Percentiles rank a stretch among this genome's conserved stretches.
Conservation (phyloP, 2,329 filamentous ascomycete species). For the Trichoderma sp. region DNA sequence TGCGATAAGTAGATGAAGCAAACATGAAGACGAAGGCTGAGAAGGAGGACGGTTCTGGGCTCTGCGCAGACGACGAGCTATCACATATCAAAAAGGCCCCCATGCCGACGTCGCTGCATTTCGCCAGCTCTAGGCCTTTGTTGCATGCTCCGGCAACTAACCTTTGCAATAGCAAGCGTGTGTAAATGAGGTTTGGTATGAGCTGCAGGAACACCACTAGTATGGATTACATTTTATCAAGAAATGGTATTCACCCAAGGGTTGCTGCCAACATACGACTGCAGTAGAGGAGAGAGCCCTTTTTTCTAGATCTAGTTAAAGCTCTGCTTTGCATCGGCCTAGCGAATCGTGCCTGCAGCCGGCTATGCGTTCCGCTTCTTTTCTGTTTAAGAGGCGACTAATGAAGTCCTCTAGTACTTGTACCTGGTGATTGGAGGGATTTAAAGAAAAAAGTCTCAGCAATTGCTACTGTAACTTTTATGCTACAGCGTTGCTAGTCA, state of each 20-base stretch:
- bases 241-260: neutral
- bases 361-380: neutral
- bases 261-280: neutral
- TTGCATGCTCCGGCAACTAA: neutral
- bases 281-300: neutral
- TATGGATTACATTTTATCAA: neutral
- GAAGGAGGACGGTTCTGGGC: neutral
- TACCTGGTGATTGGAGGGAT: no score
- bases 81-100: neutral
- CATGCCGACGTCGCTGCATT: neutral
- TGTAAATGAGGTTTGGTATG: neutral
- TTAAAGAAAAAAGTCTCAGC: neutral
- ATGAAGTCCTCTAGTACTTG: neutral
- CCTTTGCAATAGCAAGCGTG: neutral
- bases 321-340: slow-evolving; percentile 20
- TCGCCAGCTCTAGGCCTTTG: neutral
- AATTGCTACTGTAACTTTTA: neutral
- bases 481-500: neutral
- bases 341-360: neutral
- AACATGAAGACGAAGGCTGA: neutral
- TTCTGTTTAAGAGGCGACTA: neutral
- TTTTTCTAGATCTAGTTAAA: neutral
- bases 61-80: neutral
- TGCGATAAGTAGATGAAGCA: neutral
- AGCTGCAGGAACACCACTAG: neutral